phyloP scores from a whole-genome alignment of 257 asterid genomes.

The Mentha longifolia region DNA sequence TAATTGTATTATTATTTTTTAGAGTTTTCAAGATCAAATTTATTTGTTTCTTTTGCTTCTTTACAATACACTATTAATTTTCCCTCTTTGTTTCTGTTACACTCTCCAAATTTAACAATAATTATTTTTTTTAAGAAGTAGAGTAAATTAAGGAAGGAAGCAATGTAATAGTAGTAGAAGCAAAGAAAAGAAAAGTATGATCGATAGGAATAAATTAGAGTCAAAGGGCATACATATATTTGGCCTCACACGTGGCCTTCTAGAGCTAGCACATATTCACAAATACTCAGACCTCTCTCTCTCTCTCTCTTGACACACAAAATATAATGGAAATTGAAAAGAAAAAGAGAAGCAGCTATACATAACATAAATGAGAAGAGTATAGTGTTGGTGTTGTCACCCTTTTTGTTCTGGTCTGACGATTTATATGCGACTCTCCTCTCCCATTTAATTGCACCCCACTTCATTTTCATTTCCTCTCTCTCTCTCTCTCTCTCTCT shows the following conservation, averaged over 20 bases:
- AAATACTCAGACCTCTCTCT: not conserved
- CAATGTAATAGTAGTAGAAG: no score
- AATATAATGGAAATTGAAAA: no score
- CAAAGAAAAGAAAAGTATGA: no score
- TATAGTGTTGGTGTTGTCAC: constrained; percentile 3
- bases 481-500: not conserved
- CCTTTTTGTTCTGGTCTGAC: constrained; percentile 13
- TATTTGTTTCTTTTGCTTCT: no score
- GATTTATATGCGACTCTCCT: constrained; percentile 32
- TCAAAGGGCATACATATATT: constrained; percentile 17
- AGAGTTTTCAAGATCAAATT: no score
- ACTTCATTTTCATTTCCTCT: not conserved
- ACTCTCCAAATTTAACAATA: no score
- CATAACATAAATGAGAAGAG: constrained; percentile 9
- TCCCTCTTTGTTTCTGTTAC: no score
- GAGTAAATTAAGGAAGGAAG: no score
- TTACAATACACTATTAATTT: no score
- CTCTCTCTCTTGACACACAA: not conserved
- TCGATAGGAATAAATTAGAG: constrained; percentile 26
- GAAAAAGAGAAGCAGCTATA: not conserved
- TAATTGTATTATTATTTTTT: no score
- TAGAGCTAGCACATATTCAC: constrained; percentile 30
- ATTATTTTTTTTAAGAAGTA: no score
- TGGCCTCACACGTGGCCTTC: constrained; percentile 34
- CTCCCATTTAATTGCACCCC: constrained; percentile 23